A percentile compares a stretch with the other conserved stretches of the same genome.
Conservation (phyloP, 805 yeast genomes). For the Grigorovia jiainica region DNA sequence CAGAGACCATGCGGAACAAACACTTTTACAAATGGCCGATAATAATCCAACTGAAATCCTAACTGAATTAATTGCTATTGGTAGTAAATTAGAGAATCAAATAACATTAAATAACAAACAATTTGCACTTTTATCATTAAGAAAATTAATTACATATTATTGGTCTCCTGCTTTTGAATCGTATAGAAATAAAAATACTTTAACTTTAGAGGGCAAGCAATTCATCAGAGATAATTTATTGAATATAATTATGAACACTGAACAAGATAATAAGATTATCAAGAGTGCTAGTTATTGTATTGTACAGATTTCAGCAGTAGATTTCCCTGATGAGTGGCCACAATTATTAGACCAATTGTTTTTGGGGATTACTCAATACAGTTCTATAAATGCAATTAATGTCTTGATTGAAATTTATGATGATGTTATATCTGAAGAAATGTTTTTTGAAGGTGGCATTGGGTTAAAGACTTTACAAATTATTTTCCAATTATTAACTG, state of each 20-base stretch:
- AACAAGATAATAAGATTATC: constrained; percentile 49
- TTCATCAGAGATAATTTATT: constrained; percentile 44
- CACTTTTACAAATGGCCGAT: constrained; percentile 33
- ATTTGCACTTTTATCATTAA: constrained; percentile 55
- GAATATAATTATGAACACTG: constrained; percentile 33
- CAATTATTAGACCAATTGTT: constrained; percentile 44
- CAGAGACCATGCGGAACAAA: constrained; percentile 47
- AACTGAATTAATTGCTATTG: constrained; percentile 32
- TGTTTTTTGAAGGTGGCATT: constrained; percentile 69
- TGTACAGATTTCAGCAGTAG: constrained; percentile 78
- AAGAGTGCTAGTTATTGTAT: constrained; percentile 63
- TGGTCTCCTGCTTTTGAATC: constrained; percentile 84
- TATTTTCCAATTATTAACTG: constrained; percentile 34
- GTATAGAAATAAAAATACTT: constrained; percentile 52
- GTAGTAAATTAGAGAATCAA: constrained; percentile 25
- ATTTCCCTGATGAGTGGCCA: constrained; percentile 97
- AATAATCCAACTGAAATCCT: constrained; percentile 43
- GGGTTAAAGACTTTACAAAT: constrained; percentile 47
- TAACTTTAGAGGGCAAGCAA: constrained; percentile 43
- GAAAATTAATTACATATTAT: constrained; percentile 55
- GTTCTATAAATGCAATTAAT: constrained; percentile 42
- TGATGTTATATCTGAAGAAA: constrained; percentile 77
- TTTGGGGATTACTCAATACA: constrained; percentile 27
- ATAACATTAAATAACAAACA: constrained; percentile 39
- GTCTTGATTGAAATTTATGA: constrained; percentile 72